These are phyloP conservation scores for Lactarius quietus DNA, from an alignment of 768 basidiomycete genomes.

Conservation along the genomic window DNA sequence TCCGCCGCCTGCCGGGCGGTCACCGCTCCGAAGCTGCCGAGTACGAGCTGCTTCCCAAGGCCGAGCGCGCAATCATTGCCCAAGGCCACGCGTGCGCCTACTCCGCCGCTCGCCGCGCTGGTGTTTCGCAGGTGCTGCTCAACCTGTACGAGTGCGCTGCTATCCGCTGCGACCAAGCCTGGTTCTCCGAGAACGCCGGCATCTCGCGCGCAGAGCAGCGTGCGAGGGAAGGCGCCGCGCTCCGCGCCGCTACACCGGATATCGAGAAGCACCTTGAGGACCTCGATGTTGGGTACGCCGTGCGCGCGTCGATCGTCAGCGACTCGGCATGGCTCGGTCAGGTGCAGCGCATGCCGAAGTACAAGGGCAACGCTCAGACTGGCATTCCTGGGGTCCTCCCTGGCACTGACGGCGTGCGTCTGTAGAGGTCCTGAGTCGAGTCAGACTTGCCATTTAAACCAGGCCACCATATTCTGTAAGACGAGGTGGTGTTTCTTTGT, in stretches of 20 bases:
- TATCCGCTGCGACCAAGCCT: too few relatives aligned
- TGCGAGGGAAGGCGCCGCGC: too few relatives aligned
- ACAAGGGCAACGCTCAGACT: constrained; percentile 2
- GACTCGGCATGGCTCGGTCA: constrained; percentile 11
- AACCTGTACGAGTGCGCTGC: too few relatives aligned
- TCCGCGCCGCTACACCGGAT: too few relatives aligned
- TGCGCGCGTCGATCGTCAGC: constrained; percentile 25
- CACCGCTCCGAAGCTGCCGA: too few relatives aligned
- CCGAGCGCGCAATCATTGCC: too few relatives aligned
- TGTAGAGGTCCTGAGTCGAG: background rate
- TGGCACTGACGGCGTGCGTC: background rate
- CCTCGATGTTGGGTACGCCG: background rate
- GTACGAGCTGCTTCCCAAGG: too few relatives aligned
- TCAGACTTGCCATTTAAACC: background rate
- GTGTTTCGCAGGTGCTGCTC: constrained; percentile 20
- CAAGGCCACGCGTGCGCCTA: constrained; percentile 27
- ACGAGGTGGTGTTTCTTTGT: background rate
- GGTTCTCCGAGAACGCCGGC: too few relatives aligned
- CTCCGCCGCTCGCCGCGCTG: constrained; percentile 18
- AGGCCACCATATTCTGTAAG: background rate
- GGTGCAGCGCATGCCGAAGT: too few relatives aligned
- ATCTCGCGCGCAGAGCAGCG: too few relatives aligned
- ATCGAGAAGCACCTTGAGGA: too few relatives aligned
- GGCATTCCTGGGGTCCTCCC: constrained; percentile 3
- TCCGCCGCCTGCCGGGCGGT: too few relatives aligned